Evolutionary conservation across 306 rosid genomes (phyloP), one percentile per base, ranked within the genome.

Genomic region (Vigna trinervia): DNA sequence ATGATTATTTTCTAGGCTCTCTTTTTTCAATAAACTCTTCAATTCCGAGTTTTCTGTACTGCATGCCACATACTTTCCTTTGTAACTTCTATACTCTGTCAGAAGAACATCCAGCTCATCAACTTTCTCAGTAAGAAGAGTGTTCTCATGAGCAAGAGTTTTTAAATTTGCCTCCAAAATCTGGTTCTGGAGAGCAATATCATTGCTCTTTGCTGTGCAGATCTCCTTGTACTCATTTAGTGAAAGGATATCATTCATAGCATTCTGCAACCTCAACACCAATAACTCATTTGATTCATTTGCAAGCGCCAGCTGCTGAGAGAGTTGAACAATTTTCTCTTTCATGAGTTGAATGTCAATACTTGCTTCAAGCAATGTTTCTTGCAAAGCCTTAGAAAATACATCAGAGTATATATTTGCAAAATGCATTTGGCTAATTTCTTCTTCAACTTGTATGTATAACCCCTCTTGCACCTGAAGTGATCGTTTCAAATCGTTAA

Each of bases 391-490:
- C 86, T 86, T 88, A 26, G 98, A 91, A 80, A 92, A 92, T 34
- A 96, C 89, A 69, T 96, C 99, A 59, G 93, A 85, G 85, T 88
- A 85, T 53, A 92, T 83, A 82, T 91, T 88, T 84, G 77, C 84
- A 73, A 80, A 80, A 86, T 92, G 94, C 90, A 87, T 90, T 67
- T 91, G 93, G 67, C 68, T 71, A 82, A 86, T 83, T 86, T 95
- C 97, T 81, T 91, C 98, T 88, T 96, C 97, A 89, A 88, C 87
- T 86, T 96, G 96, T 67, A 77, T 89, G 90, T 78, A 91, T 80
- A 89, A 81, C 57, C 91, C 97, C 84, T 92, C 89, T 83, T 90
- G 99, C 84, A 85, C 74, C 84, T 80, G 86, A 59, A 91, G 91
- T 60, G 97, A 91, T 84, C 82, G 84, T 81, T 88, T 92, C 88